These are phyloP conservation scores for Trichophyton mentagrophytes DNA, from an alignment of 2,329 filamentous ascomycete genomes.

Conservation along the genomic window DNA sequence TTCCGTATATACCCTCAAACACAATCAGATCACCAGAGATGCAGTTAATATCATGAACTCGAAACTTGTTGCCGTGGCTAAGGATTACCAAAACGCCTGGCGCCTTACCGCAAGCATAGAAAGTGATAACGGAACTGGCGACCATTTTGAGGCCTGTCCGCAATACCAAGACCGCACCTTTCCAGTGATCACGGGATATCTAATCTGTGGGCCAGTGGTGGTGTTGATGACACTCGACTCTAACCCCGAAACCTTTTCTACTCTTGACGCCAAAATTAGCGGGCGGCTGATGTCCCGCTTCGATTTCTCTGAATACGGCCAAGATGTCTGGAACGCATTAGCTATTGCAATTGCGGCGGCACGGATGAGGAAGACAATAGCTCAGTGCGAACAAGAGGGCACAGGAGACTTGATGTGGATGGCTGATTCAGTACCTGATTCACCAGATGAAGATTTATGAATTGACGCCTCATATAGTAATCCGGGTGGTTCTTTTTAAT, in stretches of 20 bases:
- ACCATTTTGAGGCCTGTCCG: conserved; percentile 7
- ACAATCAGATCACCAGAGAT: conserved; percentile 27
- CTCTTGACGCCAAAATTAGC: conserved; percentile 12
- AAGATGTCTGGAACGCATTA: conserved; percentile 50
- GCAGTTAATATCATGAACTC: conserved; percentile 33
- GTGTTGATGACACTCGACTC: conserved; percentile 41
- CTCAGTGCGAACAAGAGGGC: conserved; percentile 29
- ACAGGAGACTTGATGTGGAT: conserved; percentile 13
- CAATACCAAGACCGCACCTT: conserved; percentile 17
- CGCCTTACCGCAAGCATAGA: conserved; percentile 8
- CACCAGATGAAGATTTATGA: not conserved
- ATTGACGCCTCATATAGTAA: not conserved
- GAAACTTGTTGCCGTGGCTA: conserved; percentile 33
- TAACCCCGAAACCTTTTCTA: conserved; percentile 21
- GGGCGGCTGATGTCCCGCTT: conserved; percentile 38
- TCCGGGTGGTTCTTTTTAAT: no score
- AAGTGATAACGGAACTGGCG: not conserved
- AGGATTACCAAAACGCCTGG: conserved; percentile 29
- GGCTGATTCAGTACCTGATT: not conserved
- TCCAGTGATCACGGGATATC: conserved; percentile 43
- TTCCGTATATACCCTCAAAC: conserved; percentile 31
- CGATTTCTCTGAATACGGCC: conserved; percentile 39
- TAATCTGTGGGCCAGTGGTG: conserved; percentile 42
- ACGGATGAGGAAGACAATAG: conserved; percentile 40
- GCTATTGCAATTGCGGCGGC: conserved; percentile 44